Conservation (phyloP, 2,329 filamentous ascomycete genomes). For the Arthrobotrys iridis region DNA sequence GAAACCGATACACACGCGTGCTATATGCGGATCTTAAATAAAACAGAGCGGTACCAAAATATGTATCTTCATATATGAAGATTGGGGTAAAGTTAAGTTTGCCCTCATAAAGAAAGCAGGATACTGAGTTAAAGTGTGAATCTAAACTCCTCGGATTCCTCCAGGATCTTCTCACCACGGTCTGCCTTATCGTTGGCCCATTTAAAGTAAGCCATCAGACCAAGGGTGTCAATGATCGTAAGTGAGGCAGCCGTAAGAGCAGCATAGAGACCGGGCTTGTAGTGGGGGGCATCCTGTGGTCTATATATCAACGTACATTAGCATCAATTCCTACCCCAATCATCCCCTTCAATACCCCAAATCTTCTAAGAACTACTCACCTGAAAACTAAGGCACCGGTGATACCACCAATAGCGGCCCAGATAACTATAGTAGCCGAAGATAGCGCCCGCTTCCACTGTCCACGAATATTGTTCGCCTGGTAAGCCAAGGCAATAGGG, state of each 20-base stretch:
- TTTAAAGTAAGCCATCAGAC: slow-evolving; percentile 35
- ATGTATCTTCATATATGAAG: too few species aligned
- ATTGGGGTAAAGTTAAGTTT: too few species aligned
- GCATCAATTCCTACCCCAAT: neutral
- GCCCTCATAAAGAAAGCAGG: neutral
- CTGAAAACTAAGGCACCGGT: slow-evolving; percentile 78
- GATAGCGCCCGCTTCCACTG: slow-evolving; percentile 88
- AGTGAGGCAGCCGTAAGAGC: slow-evolving; percentile 28
- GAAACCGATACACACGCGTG: too few species aligned
- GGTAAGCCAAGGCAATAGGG: slow-evolving; percentile 78
- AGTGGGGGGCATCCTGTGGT: slow-evolving; percentile 38
- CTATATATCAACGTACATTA: neutral
- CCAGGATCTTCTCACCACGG: slow-evolving; percentile 30
- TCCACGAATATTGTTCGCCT: slow-evolving; percentile 86
- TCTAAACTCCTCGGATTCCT: slow-evolving; percentile 43
- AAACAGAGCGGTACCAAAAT: too few species aligned
- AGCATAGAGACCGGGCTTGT: slow-evolving; percentile 35
- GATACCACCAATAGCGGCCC: slow-evolving; percentile 82
- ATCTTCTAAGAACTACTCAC: slow-evolving; percentile 54
- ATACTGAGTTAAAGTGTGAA: slow-evolving; percentile 39
- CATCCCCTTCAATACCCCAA: neutral
- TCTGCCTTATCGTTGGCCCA: slow-evolving; percentile 34
- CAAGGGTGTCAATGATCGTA: slow-evolving; percentile 26
- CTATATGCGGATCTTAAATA: too few species aligned
- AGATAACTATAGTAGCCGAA: slow-evolving; percentile 77